Evolutionary conservation across 345 rosid genomes (phyloP).

Genomic region (Eucalyptus cloeziana): DNA sequence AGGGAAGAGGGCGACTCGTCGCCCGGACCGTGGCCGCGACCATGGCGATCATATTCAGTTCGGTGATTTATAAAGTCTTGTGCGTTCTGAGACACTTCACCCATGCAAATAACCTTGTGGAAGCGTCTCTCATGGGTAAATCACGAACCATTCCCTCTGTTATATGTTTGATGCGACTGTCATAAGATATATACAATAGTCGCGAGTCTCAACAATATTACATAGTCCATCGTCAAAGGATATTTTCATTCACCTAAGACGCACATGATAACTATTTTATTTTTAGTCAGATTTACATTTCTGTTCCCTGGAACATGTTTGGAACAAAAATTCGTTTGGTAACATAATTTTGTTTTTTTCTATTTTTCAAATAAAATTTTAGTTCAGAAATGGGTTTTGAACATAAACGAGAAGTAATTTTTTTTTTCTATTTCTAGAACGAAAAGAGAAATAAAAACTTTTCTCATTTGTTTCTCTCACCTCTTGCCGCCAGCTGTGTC

Average conservation of each 20-base stretch:
- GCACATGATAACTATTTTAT: background rate
- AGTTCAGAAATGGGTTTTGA: background rate
- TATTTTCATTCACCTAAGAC: background rate
- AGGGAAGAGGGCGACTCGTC: slow-evolving; percentile 30
- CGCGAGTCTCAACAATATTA: background rate
- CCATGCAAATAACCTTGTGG: slow-evolving; percentile 16
- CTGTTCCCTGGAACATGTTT: fast-evolving
- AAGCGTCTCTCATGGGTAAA: slow-evolving; percentile 41
- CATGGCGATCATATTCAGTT: slow-evolving; percentile 17
- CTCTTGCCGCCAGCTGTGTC: fast-evolving
- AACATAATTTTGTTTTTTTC: no score
- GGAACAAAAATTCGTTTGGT: fast-evolving
- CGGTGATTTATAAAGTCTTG: background rate
- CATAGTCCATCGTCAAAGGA: background rate
- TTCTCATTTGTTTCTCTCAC: background rate
- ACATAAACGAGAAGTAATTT: background rate
- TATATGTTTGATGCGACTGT: background rate
- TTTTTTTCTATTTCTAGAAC: no score
- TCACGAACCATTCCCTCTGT: background rate
- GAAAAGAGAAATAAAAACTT: no score
- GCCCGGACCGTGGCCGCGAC: slow-evolving; percentile 28
- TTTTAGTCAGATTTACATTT: no score
- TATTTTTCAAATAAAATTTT: no score
- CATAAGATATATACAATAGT: background rate
- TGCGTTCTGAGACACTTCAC: slow-evolving; percentile 6